A percentile compares a stretch with the other conserved stretches of the same genome.
Conservation (phyloP, 148 eudicot genomes). For the Talinum fruticosum region DNA sequence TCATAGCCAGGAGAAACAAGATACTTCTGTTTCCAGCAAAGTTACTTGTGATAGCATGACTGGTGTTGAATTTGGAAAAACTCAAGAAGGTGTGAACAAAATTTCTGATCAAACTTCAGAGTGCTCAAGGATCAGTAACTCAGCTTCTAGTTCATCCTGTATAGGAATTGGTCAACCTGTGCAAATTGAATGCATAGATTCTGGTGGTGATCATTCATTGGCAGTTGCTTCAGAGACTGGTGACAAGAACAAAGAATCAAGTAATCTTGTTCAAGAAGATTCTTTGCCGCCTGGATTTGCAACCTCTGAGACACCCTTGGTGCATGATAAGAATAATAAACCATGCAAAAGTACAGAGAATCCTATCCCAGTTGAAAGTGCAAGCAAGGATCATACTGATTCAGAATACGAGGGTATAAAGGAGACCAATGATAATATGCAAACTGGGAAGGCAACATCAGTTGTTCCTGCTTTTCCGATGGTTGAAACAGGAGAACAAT, state of each 20-base stretch:
- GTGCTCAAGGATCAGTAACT: slow-evolving; percentile 1
- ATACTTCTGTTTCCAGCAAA: background rate
- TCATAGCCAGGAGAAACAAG: slow-evolving; percentile 11
- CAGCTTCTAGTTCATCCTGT: background rate
- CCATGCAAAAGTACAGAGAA: slow-evolving; percentile 6
- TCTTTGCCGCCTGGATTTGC: slow-evolving; percentile 28
- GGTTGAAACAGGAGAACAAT: slow-evolving; percentile 6
- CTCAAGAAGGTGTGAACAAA: background rate
- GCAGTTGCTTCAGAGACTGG: slow-evolving; percentile 12
- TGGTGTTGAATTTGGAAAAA: background rate
- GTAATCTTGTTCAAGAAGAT: slow-evolving; percentile 12
- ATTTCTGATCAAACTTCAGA: slow-evolving; percentile 9
- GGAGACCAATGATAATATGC: slow-evolving; percentile 12
- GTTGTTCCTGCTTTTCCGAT: slow-evolving; percentile 2
- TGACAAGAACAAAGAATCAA: slow-evolving; percentile 7
- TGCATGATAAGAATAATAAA: slow-evolving; percentile 3
- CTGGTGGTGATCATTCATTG: background rate
- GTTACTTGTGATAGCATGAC: background rate
- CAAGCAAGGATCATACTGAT: background rate
- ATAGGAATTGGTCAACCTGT: background rate
- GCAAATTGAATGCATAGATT: background rate
- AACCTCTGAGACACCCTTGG: slow-evolving; percentile 16
- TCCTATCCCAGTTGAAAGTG: background rate
- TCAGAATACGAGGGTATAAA: background rate
- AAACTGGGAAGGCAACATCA: slow-evolving; percentile 11